A percentile compares a stretch with the other conserved stretches of the same genome.
Conservation (phyloP, 768 basidiomycete species). For the Auriscalpium microsporum region DNA sequence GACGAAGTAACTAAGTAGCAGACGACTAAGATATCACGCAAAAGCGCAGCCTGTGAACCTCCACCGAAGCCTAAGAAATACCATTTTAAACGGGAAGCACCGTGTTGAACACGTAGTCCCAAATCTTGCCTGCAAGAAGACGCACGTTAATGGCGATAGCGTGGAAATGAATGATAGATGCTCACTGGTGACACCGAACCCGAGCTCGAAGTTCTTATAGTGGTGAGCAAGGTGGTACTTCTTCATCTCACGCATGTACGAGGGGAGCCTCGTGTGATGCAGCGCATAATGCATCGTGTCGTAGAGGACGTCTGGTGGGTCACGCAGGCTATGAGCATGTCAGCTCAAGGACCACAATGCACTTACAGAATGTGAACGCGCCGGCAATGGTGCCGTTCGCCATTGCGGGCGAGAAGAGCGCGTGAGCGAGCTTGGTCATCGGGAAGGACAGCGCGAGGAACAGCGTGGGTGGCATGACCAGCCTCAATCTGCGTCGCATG, state of each 20-base stretch:
- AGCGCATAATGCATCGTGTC: constrained; percentile 94
- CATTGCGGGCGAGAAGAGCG: constrained; percentile 71
- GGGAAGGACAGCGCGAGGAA: constrained; percentile 74
- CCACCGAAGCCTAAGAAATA: no score
- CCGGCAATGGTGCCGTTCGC: constrained; percentile 93
- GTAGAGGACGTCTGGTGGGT: constrained; percentile 59
- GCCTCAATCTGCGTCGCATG: constrained; percentile 49
- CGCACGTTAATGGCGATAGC: background rate
- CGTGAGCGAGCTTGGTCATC: constrained; percentile 79
- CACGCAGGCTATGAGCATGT: constrained; percentile 5
- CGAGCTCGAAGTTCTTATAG: constrained; percentile 97
- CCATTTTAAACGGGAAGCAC: constrained; percentile 46
- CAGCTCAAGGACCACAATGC: background rate
- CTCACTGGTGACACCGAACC: constrained; percentile 91
- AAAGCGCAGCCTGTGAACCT: no score
- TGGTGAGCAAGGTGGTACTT: constrained; percentile 97
- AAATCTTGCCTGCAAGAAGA: constrained; percentile 62
- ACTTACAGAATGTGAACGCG: constrained; percentile 62
- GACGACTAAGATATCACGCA: no score
- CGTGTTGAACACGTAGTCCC: constrained; percentile 91
- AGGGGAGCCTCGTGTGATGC: constrained; percentile 80
- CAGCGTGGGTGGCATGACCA: constrained; percentile 93
- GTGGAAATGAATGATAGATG: constrained; percentile 5
- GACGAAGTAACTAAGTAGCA: no score
- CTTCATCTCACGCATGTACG: constrained; percentile 89